Base-by-base conservation (phyloP, 805 yeast genomes). In the Ascoidea rubescens region DNA sequence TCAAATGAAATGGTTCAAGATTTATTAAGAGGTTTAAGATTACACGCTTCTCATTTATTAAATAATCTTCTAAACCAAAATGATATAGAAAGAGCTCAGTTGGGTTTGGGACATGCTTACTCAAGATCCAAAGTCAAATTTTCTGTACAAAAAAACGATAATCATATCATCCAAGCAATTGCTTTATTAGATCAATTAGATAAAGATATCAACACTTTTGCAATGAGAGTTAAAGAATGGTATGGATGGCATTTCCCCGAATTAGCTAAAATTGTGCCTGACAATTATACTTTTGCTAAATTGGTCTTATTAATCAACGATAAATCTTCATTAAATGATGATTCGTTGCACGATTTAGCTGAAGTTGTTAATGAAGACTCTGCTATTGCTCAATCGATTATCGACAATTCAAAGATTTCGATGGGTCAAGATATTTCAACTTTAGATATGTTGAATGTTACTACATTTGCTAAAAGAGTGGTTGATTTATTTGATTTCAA, bases 231-330 rank as follows among this genome's bases (percentile, higher is more conserved):
- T 59, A 87, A 89, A 74, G 97, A 89, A 73, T 89, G 97, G 97
- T 89, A 89, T 73, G 95, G 96, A 63, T 89, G 97, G 97, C 97
- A 89, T 69, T 89, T 93, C 82, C 97, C 97, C 54, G 97, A 89
- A 74, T 79, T 89, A 72, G 93, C 95, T 62, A 87, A 85, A 72
- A 78, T 90, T 63, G 95, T 87, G 51, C 80, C 87, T 60, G 96
- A 90, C 71, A 89, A 88, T 77, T 86, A 85, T 74, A 72, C 76
- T 57, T 90, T 78, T 69, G 96, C 97, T 60, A 80, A 78, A 67
- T 77, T 91, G 57, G 87, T 88, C 56, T 71, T 88, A 57, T 76
- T 77, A 71, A 87, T 93, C 67, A 79, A 80, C 71, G 96, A 93
- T 74, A 93, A 93, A 75, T 75, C 89, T 53, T 78, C 87, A 52